phyloP scores from a whole-genome alignment of 1,284 basidiomycete species.

The Moesziomyces globuligerus region DNA sequence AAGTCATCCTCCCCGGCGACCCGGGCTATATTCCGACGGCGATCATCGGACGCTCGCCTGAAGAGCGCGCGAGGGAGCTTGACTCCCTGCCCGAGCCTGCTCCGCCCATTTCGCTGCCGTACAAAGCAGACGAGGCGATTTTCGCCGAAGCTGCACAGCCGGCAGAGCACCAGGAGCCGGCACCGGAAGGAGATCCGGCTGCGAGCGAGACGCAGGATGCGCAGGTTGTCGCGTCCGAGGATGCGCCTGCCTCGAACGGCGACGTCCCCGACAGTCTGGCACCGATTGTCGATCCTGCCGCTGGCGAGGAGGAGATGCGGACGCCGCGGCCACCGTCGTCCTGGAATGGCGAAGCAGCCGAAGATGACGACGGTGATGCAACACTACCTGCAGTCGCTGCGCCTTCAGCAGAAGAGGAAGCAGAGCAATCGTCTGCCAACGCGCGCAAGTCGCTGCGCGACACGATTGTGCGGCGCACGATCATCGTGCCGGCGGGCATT shows the following conservation, averaged over 20 bases:
- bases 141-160: no score
- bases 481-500: conserved; percentile 55
- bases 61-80: conserved; percentile 13
- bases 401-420: neutral
- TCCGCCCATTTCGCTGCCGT: neutral
- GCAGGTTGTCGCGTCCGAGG: neutral
- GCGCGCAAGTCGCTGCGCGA: conserved; percentile 51
- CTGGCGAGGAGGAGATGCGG: neutral
- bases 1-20: conserved; percentile 36
- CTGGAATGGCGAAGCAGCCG: neutral
- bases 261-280: no score
- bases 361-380: conserved; percentile 4
- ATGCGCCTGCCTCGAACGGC: neutral
- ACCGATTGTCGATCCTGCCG: neutral
- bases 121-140: neutral
- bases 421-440: neutral
- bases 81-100: conserved; percentile 1
- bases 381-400: neutral
- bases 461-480: conserved; percentile 58
- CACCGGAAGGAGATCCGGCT: neutral
- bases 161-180: neutral
- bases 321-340: neutral
- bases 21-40: conserved; percentile 21
- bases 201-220: neutral
- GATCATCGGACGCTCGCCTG: conserved; percentile 17